Conservation (phyloP, 2,329 filamentous ascomycete genomes). For the Chaetomium globosum region DNA sequence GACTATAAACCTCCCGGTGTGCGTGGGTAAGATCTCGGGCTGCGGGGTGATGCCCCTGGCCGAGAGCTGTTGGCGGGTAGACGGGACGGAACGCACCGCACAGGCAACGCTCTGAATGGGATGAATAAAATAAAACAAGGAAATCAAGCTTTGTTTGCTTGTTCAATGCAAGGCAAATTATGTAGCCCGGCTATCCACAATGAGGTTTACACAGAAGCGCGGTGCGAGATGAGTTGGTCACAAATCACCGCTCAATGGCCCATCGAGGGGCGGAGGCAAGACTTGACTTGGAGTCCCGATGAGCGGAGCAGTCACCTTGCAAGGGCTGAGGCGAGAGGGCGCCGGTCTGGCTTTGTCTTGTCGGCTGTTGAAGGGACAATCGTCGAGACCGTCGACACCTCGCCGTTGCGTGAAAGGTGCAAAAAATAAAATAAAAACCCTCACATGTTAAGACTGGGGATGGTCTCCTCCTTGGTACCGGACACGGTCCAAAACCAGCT, state of each 20-base stretch:
- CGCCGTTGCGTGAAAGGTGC: constrained; percentile 15
- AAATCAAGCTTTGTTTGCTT: not conserved
- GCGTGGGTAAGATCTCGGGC: not conserved
- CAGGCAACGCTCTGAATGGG: not conserved
- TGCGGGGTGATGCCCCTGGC: not conserved
- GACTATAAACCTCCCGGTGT: not conserved
- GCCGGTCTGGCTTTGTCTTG: constrained; percentile 12
- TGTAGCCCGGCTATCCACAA: constrained; percentile 10
- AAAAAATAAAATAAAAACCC: constrained; percentile 8
- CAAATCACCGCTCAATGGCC: constrained; percentile 26
- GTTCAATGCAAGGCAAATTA: constrained; percentile 6
- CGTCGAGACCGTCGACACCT: constrained; percentile 19
- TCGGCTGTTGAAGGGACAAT: constrained; percentile 19
- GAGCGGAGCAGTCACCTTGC: constrained; percentile 14
- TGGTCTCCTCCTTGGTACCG: constrained; percentile 15
- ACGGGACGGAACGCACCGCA: constrained; percentile 5
- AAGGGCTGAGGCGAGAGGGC: not conserved
- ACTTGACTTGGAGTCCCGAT: constrained; percentile 14
- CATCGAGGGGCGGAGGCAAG: not conserved
- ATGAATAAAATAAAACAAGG: constrained; percentile 2
- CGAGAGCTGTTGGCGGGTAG: not conserved
- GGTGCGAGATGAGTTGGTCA: not conserved
- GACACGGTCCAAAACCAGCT: constrained; percentile 12
- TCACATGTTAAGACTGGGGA: constrained; percentile 22
- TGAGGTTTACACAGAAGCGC: constrained; percentile 11